Evolutionary conservation across 1,284 basidiomycete species (phyloP).

Genomic region (Takashimella koratensis): DNA sequence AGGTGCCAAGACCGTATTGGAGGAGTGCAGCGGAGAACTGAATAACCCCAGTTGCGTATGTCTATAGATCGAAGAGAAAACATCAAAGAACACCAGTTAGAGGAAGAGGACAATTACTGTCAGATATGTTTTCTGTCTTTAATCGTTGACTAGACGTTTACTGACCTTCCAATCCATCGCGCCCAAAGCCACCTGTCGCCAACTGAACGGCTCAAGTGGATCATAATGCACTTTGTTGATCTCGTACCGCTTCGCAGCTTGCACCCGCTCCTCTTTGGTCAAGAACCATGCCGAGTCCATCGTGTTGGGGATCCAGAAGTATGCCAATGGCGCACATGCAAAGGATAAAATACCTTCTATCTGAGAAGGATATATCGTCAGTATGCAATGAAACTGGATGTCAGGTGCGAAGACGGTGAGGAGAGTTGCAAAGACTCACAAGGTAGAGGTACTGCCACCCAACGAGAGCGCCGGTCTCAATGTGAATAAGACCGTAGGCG

Average conservation of each 20-base stretch:
- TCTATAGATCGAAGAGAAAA: slow-evolving; percentile 4
- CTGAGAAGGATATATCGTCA: no score
- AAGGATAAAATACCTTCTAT: slow-evolving; percentile 24
- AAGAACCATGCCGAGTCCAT: slow-evolving; percentile 24
- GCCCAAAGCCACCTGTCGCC: slow-evolving; percentile 20
- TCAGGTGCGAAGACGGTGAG: no score
- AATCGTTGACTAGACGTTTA: no score
- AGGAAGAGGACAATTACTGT: no score
- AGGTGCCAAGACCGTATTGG: slow-evolving; percentile 17
- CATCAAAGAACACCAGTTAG: no score
- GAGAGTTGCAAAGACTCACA: no score
- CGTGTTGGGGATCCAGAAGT: slow-evolving; percentile 18
- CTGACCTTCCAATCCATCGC: slow-evolving; percentile 18
- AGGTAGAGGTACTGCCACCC: slow-evolving; percentile 26
- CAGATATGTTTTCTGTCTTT: no score
- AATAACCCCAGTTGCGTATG: slow-evolving; percentile 15
- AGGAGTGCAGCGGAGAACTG: slow-evolving; percentile 27
- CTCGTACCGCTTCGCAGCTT: slow-evolving; percentile 15
- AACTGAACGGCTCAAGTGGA: slow-evolving; percentile 23
- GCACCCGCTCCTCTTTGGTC: slow-evolving; percentile 17
- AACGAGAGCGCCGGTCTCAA: slow-evolving; percentile 13
- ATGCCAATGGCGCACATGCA: slow-evolving; percentile 13
- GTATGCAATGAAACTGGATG: no score
- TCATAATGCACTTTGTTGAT: slow-evolving; percentile 24
- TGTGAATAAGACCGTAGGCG: slow-evolving; percentile 24